Evolutionary conservation across 352 stramenopile genomes (phyloP), one percentile per base, ranked within the genome.

Genomic region (Pythium biforme): DNA sequence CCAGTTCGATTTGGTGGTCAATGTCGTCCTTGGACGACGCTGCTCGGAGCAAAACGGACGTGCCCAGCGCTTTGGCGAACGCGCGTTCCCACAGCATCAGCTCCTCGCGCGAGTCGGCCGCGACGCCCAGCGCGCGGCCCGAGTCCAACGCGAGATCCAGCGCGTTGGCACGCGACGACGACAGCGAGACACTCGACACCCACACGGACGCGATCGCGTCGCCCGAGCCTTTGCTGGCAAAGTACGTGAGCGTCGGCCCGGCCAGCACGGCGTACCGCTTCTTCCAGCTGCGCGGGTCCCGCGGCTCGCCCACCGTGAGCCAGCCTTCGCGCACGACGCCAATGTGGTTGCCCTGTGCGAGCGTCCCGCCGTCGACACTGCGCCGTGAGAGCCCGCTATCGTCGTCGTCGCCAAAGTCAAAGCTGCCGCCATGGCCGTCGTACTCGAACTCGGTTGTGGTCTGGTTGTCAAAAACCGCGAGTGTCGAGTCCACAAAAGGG

Each of bases 241-340:
- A 86, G 49, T 91, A 89, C 61, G 73, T 76, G 25, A 94, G 56
- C 45, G 69, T 70, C 15, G 62, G 80, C 15, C 76, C 78, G 29
- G 66, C 62, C 2, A 94, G 69, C 54, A 71, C 66, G 37, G 83
- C 74, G 64, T 79, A 92, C 17, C 79, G 55, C 27, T 76, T 77
- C 51, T 85, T 86, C 83, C 81, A 91, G 33, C 51, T 76, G 20
- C 46, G 33, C 25, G 70, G 48, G 29, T 77, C 65, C 34, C 79
- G 70, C 23, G 86, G 57, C 8, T 66, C 62, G 39, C 58, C 57
- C 11, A 72, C 45, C 1, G 33, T 37, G 20, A 67, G 57, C 64
- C 64, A 72, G 23, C 53, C 64, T 72, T 72, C 58, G 3, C 47
- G 57, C 8, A 49, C 40, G 6, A 64, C 55, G 41, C 40, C 41